These are phyloP conservation scores for Trypanosoma grayi DNA, from an alignment of 208 protist genomes.

Conservation along the genomic window DNA sequence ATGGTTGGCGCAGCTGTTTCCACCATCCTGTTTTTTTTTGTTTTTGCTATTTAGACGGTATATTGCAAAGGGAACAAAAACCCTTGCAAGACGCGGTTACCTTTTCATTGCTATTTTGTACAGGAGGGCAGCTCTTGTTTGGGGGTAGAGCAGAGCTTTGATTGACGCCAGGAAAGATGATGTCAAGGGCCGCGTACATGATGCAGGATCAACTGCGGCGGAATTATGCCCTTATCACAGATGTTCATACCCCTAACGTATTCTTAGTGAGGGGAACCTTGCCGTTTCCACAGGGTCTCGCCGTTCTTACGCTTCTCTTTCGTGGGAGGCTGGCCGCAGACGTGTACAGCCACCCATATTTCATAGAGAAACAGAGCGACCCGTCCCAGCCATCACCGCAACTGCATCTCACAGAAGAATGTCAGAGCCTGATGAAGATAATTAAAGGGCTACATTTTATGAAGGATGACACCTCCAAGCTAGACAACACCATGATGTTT, in stretches of 20 bases:
- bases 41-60: too few relatives aligned
- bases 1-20: too few relatives aligned
- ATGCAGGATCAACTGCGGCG: conserved; percentile 82
- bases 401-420: conserved; percentile 85
- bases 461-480: conserved; percentile 70
- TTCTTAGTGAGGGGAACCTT: conserved; percentile 73
- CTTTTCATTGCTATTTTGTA: too few relatives aligned
- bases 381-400: conserved; percentile 77
- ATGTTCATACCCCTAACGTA: conserved; percentile 43
- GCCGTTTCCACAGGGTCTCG: conserved; percentile 68
- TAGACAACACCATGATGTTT: conserved; percentile 83
- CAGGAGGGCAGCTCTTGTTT: not conserved
- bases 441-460: conserved; percentile 83
- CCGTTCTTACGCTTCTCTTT: conserved; percentile 57
- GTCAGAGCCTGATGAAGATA: conserved; percentile 78
- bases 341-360: conserved; percentile 84
- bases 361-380: conserved; percentile 86
- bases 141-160: not conserved
- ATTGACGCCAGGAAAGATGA: conserved; percentile 40
- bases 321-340: conserved; percentile 54
- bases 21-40: too few relatives aligned
- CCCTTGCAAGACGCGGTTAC: too few relatives aligned
- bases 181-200: conserved; percentile 78
- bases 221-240: conserved; percentile 60
- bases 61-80: too few relatives aligned